phyloP scores from a whole-genome alignment of 441 rosid species.

The Mallotus japonicus region DNA sequence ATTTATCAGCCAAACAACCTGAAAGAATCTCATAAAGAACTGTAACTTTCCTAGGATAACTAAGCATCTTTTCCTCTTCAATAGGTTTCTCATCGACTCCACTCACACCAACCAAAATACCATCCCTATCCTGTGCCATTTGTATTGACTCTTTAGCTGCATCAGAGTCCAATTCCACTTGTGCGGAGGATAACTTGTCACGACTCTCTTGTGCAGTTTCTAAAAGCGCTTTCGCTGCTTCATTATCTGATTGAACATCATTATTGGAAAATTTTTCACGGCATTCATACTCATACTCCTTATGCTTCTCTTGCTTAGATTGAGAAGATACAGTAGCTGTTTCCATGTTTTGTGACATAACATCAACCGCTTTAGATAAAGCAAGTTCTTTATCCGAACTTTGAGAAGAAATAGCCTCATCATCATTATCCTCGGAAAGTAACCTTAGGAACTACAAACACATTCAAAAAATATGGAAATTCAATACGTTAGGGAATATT shows the following conservation, averaged over 20 bases:
- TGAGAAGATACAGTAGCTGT: conserved; percentile 40
- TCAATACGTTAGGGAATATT: not conserved
- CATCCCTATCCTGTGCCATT: conserved; percentile 19
- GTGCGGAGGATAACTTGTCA: conserved; percentile 42
- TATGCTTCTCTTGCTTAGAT: conserved; percentile 58
- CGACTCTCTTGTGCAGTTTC: not conserved
- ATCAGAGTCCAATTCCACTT: conserved; percentile 35
- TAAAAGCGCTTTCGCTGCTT: not conserved
- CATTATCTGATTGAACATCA: conserved; percentile 1
- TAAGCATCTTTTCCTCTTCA: conserved; percentile 58
- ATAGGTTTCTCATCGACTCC: conserved; percentile 44
- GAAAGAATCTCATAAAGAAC: conserved; percentile 86
- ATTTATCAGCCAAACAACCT: conserved; percentile 71
- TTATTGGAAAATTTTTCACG: conserved; percentile 36
- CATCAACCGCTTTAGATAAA: conserved; percentile 66
- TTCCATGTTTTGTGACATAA: conserved; percentile 49
- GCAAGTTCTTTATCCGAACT: conserved; percentile 58
- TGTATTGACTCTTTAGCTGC: conserved; percentile 20
- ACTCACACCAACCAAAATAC: conserved; percentile 19
- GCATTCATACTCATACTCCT: conserved; percentile 56
- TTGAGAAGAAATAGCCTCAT: conserved; percentile 34
- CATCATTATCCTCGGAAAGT: conserved; percentile 65
- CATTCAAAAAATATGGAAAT: not conserved
- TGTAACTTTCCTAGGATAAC: conserved; percentile 61
- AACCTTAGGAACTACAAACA: conserved; percentile 62